A percentile compares a stretch with the other conserved stretches of the same genome.
Conservation (phyloP, 2,329 filamentous ascomycete species). For the Sporothrix phasma region DNA sequence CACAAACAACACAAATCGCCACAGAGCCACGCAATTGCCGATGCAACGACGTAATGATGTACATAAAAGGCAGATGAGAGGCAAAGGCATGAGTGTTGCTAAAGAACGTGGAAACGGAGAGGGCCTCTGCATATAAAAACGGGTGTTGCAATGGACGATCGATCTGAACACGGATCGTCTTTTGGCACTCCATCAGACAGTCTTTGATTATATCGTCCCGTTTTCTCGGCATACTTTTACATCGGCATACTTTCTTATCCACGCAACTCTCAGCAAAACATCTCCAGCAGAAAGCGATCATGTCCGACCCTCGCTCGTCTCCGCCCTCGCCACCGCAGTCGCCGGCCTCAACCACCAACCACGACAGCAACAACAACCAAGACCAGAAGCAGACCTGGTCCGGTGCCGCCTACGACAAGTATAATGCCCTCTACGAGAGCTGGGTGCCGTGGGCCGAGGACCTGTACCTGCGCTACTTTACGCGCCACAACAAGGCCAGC, state of each 20-base stretch:
- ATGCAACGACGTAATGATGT: conserved; percentile 1
- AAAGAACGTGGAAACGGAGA: not conserved
- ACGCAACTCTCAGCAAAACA: not conserved
- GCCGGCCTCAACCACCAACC: not conserved
- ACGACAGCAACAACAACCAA: not conserved
- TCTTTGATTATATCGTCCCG: no score
- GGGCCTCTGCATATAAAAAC: not conserved
- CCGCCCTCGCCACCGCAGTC: not conserved
- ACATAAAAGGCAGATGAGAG: not conserved
- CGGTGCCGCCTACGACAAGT: conserved; percentile 52
- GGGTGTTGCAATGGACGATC: not conserved
- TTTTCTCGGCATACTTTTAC: no score
- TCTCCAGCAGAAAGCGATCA: not conserved
- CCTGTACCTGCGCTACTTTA: conserved; percentile 61
- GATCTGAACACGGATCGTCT: not conserved
- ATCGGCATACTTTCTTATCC: no score
- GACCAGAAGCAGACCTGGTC: conserved; percentile 8
- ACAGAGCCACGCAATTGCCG: not conserved
- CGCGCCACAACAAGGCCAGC: conserved; percentile 66
- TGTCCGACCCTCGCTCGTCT: not conserved
- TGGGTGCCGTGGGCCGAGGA: conserved; percentile 75
- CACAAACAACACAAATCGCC: not conserved
- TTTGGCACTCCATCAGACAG: no score
- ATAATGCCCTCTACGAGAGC: conserved; percentile 62
- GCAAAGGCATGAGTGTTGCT: not conserved